Base-by-base conservation (phyloP, 768 basidiomycete genomes). In the Boletus tylopilopsis region DNA sequence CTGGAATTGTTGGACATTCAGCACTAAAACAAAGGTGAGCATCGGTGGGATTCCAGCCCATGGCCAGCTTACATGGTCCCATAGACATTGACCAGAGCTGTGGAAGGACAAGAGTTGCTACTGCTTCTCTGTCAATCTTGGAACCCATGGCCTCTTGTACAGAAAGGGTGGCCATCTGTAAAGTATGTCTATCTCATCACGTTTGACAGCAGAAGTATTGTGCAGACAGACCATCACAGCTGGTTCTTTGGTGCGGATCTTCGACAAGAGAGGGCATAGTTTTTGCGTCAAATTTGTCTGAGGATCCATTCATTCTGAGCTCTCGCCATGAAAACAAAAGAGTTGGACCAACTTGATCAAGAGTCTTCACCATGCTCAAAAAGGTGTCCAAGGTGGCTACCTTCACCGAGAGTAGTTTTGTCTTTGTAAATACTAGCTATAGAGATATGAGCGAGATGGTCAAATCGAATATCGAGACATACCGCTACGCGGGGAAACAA, bases 1-100 rank as follows among this genome's bases (percentile, higher is more conserved):
- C 56, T 86, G 81, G 64, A 97, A 99, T 69, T 99, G 96, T 25
- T 81, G 78, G 13, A 91, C 73, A 57, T 78, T 91, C n/a, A 91
- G 62, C 30, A 91, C 87, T 89, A 54, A 36, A 46, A 24, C 51
- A 40, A 54, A 49, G 4, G 18, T 45, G 13, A 51, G 32, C 5
- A 30, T 49, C 19, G 23, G 47, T 10, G 30, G 19, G 24, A 35
- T 13, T 21, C 36, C 13, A 36, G 21, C 11, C 25, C 7, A 7
- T 23, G 13, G 9, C 19, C 42, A 25, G 77, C 87, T 60, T 63
- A 92, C 91, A 65, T 47, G 94, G 94, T 22, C 93, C 94, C 73
- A 98, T 95, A 4, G 90, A 94, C 94, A 99, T 97, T 4, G 87
- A 76, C 96, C 96, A 99, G 23, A 94, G 70, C 73, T 95, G 92